These are phyloP conservation scores for Tulasnella sp. DNA, from an alignment of 768 basidiomycete species.

Conservation along the genomic window DNA sequence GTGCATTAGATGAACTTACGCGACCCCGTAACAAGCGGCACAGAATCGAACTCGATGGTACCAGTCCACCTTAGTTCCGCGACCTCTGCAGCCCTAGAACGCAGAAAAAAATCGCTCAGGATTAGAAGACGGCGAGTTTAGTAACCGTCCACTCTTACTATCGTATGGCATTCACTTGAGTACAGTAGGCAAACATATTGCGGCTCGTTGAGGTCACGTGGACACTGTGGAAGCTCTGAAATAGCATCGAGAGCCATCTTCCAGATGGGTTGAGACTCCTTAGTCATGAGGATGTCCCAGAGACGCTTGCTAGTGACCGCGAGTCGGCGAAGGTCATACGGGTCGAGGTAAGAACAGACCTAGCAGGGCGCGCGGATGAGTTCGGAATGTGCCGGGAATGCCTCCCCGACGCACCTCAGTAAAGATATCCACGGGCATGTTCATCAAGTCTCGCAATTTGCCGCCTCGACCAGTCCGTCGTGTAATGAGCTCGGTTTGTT, in stretches of 20 bases:
- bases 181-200: slow-evolving; percentile 13
- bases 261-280: not conserved
- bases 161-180: not conserved
- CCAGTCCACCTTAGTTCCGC: not conserved
- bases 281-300: not conserved
- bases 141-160: not conserved
- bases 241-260: not conserved
- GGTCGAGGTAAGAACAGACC: slow-evolving; percentile 4
- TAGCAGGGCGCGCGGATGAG: not conserved
- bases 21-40: not conserved
- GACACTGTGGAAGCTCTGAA: slow-evolving; percentile 8
- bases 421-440: slow-evolving; percentile 17
- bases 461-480: not conserved
- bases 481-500: not conserved
- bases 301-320: slow-evolving; percentile 3
- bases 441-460: slow-evolving; percentile 13
- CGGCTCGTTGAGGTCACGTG: slow-evolving; percentile 9
- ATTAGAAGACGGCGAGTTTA: not conserved
- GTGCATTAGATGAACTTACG: not conserved
- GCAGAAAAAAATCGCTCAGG: not conserved
- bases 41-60: not conserved
- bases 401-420: slow-evolving; percentile 10
- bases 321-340: slow-evolving; percentile 10
- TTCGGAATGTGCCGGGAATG: not conserved
- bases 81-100: not conserved